Base-by-base conservation (phyloP, 2,329 filamentous ascomycete species). In the Endocalyx cinctus region DNA sequence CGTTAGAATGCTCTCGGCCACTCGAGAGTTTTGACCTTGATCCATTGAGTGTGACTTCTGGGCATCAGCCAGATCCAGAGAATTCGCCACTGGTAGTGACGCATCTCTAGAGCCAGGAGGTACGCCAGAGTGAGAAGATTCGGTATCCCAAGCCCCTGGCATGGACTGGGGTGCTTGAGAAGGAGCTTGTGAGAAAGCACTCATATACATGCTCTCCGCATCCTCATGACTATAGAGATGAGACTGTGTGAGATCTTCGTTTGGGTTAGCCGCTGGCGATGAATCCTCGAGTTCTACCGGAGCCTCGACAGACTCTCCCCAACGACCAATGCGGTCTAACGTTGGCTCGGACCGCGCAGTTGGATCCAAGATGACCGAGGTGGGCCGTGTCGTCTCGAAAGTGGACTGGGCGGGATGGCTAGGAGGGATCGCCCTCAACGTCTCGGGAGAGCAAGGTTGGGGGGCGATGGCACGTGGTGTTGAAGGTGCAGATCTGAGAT, bases 141-240 rank as follows among this genome's bases (percentile, higher is more conserved):
- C 63, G 1, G 62, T 60, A 33, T 63, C 68, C 74, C 73, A 77
- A 5, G 60, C 60, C 5, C 73, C 73, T 2, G 74, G 74, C 66
- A 77, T 76, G 4, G 48, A 41, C 14, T 46, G 46, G 12, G 31
- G 50, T 13, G 53, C 23, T 25, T 50, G 50, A 8, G 59, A 54
- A 3, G 54, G 52, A 20, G 61, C 55, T 17, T 72, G 61, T 3
- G 78, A 82, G 32, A 82, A 74, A 2, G 79, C 79, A 42, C 79
- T 90, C 79, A 88, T 82, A 48, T 92, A 94, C 80, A 94, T 85
- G 55, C 87, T 92, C 51, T 87, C 80, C 0, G 84, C 85, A 42
- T 90, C 84, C 41, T 87, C 83, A 38, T 87, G 84, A 22, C 77
- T 87, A 50, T 84, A 90, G 2, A 88, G 52, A 25, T 76, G 80